A percentile compares a stretch with the other conserved stretches of the same genome.
phyloP scores from a whole-genome alignment of 331 rosid genomes.

The Malus hybrid region DNA sequence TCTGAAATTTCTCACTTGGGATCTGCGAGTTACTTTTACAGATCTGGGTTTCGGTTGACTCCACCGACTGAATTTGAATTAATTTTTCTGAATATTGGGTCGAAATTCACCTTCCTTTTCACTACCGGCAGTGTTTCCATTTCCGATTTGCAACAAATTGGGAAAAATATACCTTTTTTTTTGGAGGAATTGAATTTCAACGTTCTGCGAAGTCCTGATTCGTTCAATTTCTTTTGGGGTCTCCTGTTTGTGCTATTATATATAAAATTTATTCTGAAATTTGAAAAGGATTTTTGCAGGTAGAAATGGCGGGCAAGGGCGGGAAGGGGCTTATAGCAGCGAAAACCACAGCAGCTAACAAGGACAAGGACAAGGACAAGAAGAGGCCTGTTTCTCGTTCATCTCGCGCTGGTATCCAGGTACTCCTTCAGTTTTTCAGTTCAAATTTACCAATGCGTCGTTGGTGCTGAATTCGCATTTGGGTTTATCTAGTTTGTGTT shows the following conservation, averaged over 20 bases:
- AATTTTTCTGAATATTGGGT: too few relatives aligned
- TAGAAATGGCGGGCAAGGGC: slow-evolving; percentile 90
- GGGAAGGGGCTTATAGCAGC: slow-evolving; percentile 94
- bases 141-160: neutral
- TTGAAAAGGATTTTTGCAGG: slow-evolving; percentile 14
- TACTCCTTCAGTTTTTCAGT: neutral
- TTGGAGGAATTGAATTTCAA: neutral
- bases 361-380: slow-evolving; percentile 85
- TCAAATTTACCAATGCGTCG: neutral
- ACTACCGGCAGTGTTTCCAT: neutral
- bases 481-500: neutral
- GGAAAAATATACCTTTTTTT: neutral
- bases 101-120: neutral
- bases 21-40: neutral
- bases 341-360: slow-evolving; percentile 83
- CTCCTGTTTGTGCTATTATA: neutral
- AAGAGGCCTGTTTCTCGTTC: slow-evolving; percentile 83
- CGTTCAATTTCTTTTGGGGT: neutral
- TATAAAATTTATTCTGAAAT: neutral
- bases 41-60: slow-evolving; percentile 12
- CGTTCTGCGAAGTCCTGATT: neutral
- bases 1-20: neutral
- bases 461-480: neutral
- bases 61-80: neutral
- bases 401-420: slow-evolving; percentile 98